Evolutionary conservation across 306 rosid genomes (phyloP).

Genomic region (Argentina anserina): DNA sequence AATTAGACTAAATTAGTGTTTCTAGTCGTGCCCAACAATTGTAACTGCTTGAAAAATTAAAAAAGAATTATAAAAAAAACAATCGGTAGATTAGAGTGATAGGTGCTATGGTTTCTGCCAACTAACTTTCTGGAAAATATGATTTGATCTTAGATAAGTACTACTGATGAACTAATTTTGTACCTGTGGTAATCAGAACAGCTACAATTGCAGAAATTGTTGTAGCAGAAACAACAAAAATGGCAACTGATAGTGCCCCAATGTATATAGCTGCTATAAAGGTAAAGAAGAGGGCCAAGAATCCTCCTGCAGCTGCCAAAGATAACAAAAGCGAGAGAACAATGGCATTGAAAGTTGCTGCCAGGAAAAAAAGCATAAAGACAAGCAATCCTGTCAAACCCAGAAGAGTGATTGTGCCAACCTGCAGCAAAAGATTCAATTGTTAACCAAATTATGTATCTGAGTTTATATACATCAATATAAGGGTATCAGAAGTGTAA

Average conservation of each 20-base stretch:
- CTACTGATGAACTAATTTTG: neutral
- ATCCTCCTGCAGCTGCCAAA: conserved; percentile 91
- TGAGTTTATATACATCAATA: neutral
- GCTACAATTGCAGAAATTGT: conserved; percentile 60
- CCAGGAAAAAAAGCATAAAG: conserved; percentile 77
- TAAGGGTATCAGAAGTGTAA: neutral
- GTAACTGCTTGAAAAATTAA: neutral
- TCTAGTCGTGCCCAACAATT: neutral
- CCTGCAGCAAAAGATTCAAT: conserved; percentile 44
- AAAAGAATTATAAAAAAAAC: too few relatives aligned
- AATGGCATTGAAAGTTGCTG: conserved; percentile 77
- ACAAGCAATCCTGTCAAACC: conserved; percentile 73
- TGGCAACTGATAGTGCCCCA: conserved; percentile 76
- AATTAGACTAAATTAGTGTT: too few relatives aligned
- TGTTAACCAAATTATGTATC: neutral
- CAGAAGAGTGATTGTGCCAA: conserved; percentile 58
- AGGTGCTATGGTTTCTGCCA: neutral
- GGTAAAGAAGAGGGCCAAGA: conserved; percentile 85
- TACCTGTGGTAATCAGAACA: conserved; percentile 70
- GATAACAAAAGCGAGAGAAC: conserved; percentile 65
- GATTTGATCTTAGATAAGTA: neutral
- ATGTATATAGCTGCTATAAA: conserved; percentile 61
- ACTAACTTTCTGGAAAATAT: neutral
- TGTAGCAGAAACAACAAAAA: conserved; percentile 52
- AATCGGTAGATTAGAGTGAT: too few relatives aligned